Evolutionary conservation across 179 eudicot species (phyloP).

Genomic region (Dionaea muscipula): DNA sequence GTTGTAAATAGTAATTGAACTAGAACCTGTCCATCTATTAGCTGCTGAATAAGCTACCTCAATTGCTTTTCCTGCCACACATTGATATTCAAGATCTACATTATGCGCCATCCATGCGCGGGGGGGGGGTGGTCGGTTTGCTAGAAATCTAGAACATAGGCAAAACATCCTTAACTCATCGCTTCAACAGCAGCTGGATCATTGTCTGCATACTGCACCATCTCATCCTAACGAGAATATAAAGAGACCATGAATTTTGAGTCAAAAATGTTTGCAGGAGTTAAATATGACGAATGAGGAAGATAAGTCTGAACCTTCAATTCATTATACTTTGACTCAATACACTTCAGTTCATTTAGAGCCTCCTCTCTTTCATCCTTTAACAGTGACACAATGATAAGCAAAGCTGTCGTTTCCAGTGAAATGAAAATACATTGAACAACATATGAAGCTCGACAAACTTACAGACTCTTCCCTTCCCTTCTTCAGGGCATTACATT

Average conservation of each 20-base stretch:
- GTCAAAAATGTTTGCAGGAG: constrained; percentile 1
- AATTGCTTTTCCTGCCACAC: constrained; percentile 53
- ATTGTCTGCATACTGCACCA: constrained; percentile 79
- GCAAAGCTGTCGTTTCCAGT: constrained; percentile 2
- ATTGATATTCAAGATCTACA: neutral
- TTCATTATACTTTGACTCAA: constrained; percentile 61
- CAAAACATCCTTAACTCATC: constrained; percentile 50
- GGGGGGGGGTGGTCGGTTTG: too few relatives aligned
- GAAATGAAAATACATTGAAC: neutral
- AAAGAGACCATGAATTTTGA: constrained; percentile 3
- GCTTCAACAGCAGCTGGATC: constrained; percentile 91
- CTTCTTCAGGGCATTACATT: constrained; percentile 58
- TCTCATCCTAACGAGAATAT: constrained; percentile 44
- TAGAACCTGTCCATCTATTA: constrained; percentile 94
- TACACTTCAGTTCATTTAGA: constrained; percentile 48
- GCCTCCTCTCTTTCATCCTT: constrained; percentile 93
- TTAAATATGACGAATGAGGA: constrained; percentile 5
- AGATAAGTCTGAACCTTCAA: constrained; percentile 41
- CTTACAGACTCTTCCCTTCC: constrained; percentile 93
- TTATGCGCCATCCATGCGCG: too few relatives aligned
- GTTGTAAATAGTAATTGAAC: neutral
- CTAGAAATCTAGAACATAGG: neutral
- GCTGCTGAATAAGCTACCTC: constrained; percentile 81
- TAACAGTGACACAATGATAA: constrained; percentile 6
- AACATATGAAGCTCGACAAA: constrained; percentile 6